Percentiles rank a stretch among this genome's conserved stretches.
phyloP scores from a whole-genome alignment of 176 grass and related monocot genomes.

The Lolium multiflorum region DNA sequence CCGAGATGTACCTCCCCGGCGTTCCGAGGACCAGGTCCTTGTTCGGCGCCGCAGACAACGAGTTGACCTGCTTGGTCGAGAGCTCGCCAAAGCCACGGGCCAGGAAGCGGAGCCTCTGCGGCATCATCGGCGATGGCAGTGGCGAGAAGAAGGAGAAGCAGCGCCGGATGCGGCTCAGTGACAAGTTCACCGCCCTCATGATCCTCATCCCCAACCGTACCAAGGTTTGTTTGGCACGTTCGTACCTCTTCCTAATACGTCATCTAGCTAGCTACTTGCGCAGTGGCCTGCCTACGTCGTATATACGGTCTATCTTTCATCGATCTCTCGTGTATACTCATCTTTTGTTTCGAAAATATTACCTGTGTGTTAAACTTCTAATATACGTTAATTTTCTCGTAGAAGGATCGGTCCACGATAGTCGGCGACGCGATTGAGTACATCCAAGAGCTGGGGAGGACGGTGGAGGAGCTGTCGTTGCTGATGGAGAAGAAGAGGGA shows the following conservation, averaged over 20 bases:
- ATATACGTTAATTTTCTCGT: background rate
- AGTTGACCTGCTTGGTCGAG: conserved; percentile 46
- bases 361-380: no score
- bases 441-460: conserved; percentile 79
- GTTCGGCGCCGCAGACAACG: conserved; percentile 47
- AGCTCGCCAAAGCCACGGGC: conserved; percentile 36
- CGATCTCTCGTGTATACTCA: background rate
- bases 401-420: conserved; percentile 76
- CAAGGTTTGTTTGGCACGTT: conserved; percentile 42
- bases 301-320: background rate
- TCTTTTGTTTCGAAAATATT: background rate
- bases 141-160: conserved; percentile 89
- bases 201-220: conserved; percentile 76
- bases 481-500: conserved; percentile 76
- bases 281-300: background rate
- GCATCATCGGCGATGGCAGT: conserved; percentile 2
- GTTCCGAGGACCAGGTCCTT: conserved; percentile 42
- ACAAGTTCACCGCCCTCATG: conserved; percentile 73
- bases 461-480: conserved; percentile 70
- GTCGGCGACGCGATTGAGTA: conserved; percentile 78
- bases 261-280: no score
- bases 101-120: conserved; percentile 39
- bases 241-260: background rate
- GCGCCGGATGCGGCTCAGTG: conserved; percentile 62
- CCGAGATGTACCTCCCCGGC: conserved; percentile 42